Evolutionary conservation across 352 stramenopile genomes (phyloP).

Genomic region (Paralagenidium karlingii): DNA sequence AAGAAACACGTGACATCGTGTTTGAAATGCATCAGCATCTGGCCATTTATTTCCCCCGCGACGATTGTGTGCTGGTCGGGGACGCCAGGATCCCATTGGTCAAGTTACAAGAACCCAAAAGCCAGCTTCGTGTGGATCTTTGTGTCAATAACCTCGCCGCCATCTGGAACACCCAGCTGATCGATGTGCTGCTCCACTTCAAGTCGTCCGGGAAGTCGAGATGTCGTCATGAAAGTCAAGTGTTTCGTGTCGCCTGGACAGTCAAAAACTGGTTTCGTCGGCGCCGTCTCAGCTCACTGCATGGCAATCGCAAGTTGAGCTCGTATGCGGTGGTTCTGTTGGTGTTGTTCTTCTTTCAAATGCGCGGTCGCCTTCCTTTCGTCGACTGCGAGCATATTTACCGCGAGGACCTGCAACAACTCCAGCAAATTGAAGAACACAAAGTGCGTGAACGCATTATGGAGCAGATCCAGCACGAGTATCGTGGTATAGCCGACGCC

Average conservation of each 20-base stretch:
- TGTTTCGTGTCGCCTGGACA: slow-evolving; percentile 2
- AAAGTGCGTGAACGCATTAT: slow-evolving; percentile 3
- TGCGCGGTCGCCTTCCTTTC: slow-evolving; percentile 18
- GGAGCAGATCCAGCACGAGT: background rate
- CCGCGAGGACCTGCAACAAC: too few relatives aligned
- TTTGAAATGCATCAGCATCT: too few relatives aligned
- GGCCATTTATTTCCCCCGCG: too few relatives aligned
- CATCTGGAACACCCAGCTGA: slow-evolving; percentile 67
- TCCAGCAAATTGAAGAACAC: slow-evolving; percentile 8
- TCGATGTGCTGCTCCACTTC: slow-evolving; percentile 17
- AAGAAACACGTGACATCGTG: too few relatives aligned
- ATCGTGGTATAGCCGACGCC: background rate
- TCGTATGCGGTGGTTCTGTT: slow-evolving; percentile 65
- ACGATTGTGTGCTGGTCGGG: too few relatives aligned
- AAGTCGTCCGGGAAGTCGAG: background rate
- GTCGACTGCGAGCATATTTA: slow-evolving; percentile 36
- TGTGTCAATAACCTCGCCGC: slow-evolving; percentile 75
- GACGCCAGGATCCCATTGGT: too few relatives aligned
- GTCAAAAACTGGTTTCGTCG: slow-evolving; percentile 43
- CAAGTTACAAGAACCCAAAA: too few relatives aligned
- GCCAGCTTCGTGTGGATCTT: too few relatives aligned
- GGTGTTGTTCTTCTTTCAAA: slow-evolving; percentile 58
- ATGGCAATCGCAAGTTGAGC: slow-evolving; percentile 30
- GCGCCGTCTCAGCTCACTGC: too few relatives aligned
- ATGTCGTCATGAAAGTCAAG: background rate